Evolutionary conservation across 1,284 basidiomycete species (phyloP).

Genomic region (Apiotrichum montevideense): DNA sequence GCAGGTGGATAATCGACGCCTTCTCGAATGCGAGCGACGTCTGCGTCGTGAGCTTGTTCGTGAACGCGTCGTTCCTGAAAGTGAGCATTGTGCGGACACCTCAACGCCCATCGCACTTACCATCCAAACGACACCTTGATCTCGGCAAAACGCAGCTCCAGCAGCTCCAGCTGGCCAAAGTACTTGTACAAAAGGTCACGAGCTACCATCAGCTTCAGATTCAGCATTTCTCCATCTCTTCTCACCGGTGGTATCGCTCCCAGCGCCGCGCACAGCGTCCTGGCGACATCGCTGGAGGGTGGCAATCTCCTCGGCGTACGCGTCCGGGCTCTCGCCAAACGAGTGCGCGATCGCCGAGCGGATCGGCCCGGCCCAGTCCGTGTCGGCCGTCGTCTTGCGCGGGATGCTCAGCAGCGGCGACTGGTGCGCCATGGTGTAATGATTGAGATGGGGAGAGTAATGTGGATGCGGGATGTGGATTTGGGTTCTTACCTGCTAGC

Average conservation of each 20-base stretch:
- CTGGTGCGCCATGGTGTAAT: conserved; percentile 39
- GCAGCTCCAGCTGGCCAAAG: conserved; percentile 96
- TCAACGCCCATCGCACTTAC: too few relatives aligned
- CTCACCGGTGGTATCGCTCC: conserved; percentile 83
- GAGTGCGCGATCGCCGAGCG: conserved; percentile 79
- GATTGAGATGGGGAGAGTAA: background rate
- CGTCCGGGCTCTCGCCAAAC: conserved; percentile 88
- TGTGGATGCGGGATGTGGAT: background rate
- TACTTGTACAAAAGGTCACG: conserved; percentile 97
- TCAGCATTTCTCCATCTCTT: conserved; percentile 1
- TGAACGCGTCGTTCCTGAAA: conserved; percentile 83
- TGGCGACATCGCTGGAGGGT: conserved; percentile 83
- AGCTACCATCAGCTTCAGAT: conserved; percentile 50
- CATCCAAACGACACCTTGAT: conserved; percentile 93
- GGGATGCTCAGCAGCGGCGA: conserved; percentile 52
- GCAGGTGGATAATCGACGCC: conserved; percentile 95
- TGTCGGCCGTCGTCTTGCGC: conserved; percentile 53
- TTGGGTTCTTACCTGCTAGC: background rate
- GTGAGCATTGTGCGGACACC: conserved; percentile 2
- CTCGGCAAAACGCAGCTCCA: conserved; percentile 94
- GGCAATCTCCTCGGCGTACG: conserved; percentile 75
- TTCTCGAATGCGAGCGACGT: conserved; percentile 97
- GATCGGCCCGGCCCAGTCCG: conserved; percentile 88
- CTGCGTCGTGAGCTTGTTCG: conserved; percentile 84
- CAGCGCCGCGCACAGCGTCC: conserved; percentile 90